Percentiles rank a stretch among this genome's conserved stretches.
Evolutionary conservation across 75 land plant species (phyloP).

Genomic region (Ceratopteris richardii): DNA sequence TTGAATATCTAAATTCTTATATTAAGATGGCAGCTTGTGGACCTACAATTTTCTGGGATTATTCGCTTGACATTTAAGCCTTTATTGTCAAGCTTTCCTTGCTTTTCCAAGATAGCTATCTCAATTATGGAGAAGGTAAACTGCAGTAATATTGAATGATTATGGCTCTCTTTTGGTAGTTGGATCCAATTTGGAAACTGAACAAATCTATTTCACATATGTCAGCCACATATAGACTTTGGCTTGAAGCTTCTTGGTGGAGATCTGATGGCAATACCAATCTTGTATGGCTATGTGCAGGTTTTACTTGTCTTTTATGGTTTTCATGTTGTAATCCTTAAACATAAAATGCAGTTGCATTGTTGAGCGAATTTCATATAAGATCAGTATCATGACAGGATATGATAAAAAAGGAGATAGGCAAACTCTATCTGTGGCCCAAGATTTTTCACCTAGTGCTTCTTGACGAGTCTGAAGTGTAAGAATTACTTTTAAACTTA

Average conservation of each 20-base stretch:
- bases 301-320: not conserved
- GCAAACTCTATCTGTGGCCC: constrained; percentile 85
- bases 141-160: too few species aligned
- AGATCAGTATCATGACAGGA: too few species aligned
- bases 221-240: constrained; percentile 84
- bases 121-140: constrained; percentile 98
- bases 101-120: constrained; percentile 82
- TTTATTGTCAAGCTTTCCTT: constrained; percentile 84
- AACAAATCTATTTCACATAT: too few species aligned
- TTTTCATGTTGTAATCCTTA: too few species aligned
- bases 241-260: constrained; percentile 85
- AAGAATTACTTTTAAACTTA: too few species aligned
- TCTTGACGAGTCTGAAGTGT: constrained; percentile 45
- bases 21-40: constrained; percentile 86
- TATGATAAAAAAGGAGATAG: constrained; percentile 72
- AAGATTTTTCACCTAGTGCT: constrained; percentile 73
- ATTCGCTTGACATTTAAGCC: constrained; percentile 94
- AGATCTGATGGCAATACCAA: constrained; percentile 93
- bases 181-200: too few species aligned
- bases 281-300: constrained; percentile 58
- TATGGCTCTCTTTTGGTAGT: too few species aligned
- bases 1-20: too few species aligned
- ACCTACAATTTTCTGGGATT: constrained; percentile 94
- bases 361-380: too few species aligned
- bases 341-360: too few species aligned